Percentiles rank a stretch among this genome's conserved stretches.
Evolutionary conservation across 2,329 filamentous ascomycete species (phyloP).

Genomic region (Botrytis paeoniae): DNA sequence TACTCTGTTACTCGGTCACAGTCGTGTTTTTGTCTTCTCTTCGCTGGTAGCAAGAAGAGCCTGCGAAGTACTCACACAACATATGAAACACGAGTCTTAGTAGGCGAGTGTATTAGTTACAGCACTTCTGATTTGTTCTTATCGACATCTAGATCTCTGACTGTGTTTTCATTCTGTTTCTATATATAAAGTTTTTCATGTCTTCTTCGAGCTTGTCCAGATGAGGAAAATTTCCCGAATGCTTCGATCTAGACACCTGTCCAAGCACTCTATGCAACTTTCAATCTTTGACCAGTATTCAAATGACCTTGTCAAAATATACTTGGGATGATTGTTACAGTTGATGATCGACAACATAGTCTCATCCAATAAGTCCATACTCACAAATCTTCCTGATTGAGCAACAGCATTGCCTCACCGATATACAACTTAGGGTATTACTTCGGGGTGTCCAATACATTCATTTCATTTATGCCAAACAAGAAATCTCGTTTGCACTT

Average conservation of each 20-base stretch:
- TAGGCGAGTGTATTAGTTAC: background rate
- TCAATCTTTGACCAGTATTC: background rate
- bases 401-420: background rate
- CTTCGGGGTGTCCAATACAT: no score
- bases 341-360: background rate
- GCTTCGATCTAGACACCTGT: background rate
- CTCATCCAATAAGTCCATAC: background rate
- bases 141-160: background rate
- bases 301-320: background rate
- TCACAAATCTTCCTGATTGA: background rate
- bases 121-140: background rate
- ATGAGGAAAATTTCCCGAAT: background rate
- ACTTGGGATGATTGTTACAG: background rate
- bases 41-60: background rate
- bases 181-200: background rate
- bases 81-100: slow-evolving; percentile 1
- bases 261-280: background rate
- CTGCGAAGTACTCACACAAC: background rate
- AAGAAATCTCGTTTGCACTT: background rate
- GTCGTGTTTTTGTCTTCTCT: background rate
- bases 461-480: background rate
- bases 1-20: background rate
- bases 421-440: background rate
- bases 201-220: background rate
- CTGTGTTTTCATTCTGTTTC: background rate